Percentiles rank a stretch among this genome's conserved stretches.
phyloP scores from a whole-genome alignment of 2,329 filamentous ascomycete genomes.

The Geoglossum cookeanum region DNA sequence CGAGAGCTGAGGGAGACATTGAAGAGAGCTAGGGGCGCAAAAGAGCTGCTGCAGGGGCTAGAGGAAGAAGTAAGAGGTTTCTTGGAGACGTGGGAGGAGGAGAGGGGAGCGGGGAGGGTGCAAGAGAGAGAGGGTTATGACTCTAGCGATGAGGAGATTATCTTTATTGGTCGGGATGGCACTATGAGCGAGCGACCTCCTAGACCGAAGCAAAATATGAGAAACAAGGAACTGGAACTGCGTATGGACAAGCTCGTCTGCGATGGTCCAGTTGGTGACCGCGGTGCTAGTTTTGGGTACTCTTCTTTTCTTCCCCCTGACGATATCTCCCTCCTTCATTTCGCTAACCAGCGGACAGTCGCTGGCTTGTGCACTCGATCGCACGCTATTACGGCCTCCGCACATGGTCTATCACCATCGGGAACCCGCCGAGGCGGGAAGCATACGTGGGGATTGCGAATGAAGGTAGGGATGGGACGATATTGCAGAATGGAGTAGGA shows the following conservation, averaged over 20 bases:
- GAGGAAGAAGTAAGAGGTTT: conserved; percentile 72
- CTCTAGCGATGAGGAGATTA: conserved; percentile 47
- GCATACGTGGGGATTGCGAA: conserved; percentile 55
- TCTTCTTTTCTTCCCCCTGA: not conserved
- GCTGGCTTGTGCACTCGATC: conserved; percentile 86
- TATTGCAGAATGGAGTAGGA: conserved; percentile 7
- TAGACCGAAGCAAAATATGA: conserved; percentile 31
- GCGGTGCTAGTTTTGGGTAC: conserved; percentile 63
- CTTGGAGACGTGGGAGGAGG: conserved; percentile 42
- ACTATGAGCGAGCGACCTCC: conserved; percentile 40
- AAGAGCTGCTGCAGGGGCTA: conserved; percentile 60
- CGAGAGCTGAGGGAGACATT: conserved; percentile 62
- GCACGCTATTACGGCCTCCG: conserved; percentile 79
- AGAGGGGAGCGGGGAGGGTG: conserved; percentile 20
- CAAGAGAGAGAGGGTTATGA: conserved; percentile 22
- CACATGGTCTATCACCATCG: conserved; percentile 61
- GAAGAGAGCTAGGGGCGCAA: conserved; percentile 63
- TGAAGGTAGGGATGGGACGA: conserved; percentile 9
- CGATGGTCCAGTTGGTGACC: conserved; percentile 57
- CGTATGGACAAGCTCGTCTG: conserved; percentile 48
- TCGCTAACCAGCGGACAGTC: conserved; percentile 27
- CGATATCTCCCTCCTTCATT: conserved; percentile 1
- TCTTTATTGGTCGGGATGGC: conserved; percentile 60
- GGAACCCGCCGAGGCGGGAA: conserved; percentile 51
- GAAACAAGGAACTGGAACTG: conserved; percentile 22